Conservation (phyloP, 2,329 filamentous ascomycete genomes). For the Chrysosporium keratinophilum region DNA sequence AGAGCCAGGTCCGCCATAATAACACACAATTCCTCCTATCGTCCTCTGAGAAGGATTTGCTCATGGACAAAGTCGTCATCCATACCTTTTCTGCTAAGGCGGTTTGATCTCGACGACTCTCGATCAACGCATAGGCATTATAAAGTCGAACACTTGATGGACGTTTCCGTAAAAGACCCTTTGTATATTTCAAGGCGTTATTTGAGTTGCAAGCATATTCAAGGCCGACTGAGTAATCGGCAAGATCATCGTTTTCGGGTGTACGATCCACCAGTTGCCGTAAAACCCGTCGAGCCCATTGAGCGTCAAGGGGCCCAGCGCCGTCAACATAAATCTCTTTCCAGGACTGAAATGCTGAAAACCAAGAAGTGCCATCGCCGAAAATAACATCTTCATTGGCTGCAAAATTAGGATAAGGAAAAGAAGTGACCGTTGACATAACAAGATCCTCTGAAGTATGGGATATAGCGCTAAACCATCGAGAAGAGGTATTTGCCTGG, state of each 20-base stretch:
- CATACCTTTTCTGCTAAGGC: conserved; percentile 56
- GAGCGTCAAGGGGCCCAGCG: conserved; percentile 30
- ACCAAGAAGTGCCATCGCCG: conserved; percentile 40
- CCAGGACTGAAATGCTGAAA: conserved; percentile 31
- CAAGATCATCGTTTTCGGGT: conserved; percentile 44
- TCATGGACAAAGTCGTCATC: conserved; percentile 54
- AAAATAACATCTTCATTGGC: conserved; percentile 48
- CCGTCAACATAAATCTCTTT: conserved; percentile 19
- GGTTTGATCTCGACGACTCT: conserved; percentile 48
- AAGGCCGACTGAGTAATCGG: conserved; percentile 61
- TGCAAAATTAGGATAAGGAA: conserved; percentile 31
- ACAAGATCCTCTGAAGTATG: conserved; percentile 11
- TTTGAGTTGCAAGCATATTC: conserved; percentile 47
- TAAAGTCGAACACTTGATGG: conserved; percentile 59
- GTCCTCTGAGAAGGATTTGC: conserved; percentile 29
- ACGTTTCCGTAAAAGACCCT: conserved; percentile 58
- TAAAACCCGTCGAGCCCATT: conserved; percentile 46
- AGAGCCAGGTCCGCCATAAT: conserved; percentile 55
- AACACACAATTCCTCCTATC: conserved; percentile 32
- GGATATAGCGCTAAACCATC: conserved; percentile 21
- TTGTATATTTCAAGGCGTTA: conserved; percentile 59
- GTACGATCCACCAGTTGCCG: conserved; percentile 44
- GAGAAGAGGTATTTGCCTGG: conserved; percentile 18
- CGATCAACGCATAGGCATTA: conserved; percentile 66
- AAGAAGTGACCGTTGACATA: conserved; percentile 23